Evolutionary conservation across 768 basidiomycete species (phyloP).

Genomic region (Termitomyces sp.): DNA sequence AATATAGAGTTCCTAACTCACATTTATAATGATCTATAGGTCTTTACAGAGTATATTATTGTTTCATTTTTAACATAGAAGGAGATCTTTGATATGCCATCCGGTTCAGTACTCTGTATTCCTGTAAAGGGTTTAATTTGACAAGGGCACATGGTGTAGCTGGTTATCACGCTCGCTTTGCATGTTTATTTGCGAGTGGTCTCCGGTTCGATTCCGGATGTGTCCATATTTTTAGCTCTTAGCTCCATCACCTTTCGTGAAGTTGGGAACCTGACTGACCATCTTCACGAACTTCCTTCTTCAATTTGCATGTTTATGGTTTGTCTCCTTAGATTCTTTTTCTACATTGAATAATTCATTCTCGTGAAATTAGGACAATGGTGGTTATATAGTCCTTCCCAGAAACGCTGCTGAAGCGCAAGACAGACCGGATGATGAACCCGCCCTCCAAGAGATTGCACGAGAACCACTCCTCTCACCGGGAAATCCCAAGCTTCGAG

Average conservation of each 20-base stretch:
- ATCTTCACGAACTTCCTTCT: neutral
- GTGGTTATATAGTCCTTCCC: slow-evolving; percentile 14
- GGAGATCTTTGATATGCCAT: too few relatives aligned
- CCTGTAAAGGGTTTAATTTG: too few relatives aligned
- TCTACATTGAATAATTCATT: neutral
- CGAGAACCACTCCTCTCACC: slow-evolving; percentile 7
- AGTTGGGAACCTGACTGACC: neutral
- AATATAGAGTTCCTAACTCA: slow-evolving; percentile 22
- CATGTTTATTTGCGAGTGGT: slow-evolving; percentile 10
- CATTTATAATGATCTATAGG: neutral
- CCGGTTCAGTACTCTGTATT: too few relatives aligned
- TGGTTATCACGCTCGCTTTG: slow-evolving; percentile 18
- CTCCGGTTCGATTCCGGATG: slow-evolving; percentile 17
- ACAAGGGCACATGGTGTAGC: slow-evolving; percentile 16
- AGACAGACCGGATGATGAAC: slow-evolving; percentile 3
- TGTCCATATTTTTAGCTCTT: slow-evolving; percentile 5
- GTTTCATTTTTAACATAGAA: too few relatives aligned
- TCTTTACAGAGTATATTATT: neutral
- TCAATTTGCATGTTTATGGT: neutral
- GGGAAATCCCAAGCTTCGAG: slow-evolving; percentile 11
- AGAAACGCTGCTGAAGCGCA: slow-evolving; percentile 2
- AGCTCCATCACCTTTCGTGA: neutral
- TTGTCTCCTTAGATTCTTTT: neutral
- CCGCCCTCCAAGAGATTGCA: neutral
- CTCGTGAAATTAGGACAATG: slow-evolving; percentile 3